Evolutionary conservation across 2,329 filamentous ascomycete species (phyloP).

Genomic region (Trichoderma atrobrunneum): DNA sequence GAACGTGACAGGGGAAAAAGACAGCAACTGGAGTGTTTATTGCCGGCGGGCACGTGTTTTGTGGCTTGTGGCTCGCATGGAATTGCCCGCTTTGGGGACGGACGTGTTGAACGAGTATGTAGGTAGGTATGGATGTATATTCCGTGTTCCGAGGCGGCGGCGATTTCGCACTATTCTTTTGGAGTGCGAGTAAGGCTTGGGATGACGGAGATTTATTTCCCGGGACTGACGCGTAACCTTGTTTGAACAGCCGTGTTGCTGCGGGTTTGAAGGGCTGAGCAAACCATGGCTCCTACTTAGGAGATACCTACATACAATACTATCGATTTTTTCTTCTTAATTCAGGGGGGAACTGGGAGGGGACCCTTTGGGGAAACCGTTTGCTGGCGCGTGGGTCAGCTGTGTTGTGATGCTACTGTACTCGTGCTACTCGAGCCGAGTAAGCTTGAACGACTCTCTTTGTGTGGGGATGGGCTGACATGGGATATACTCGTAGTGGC

Average conservation of each 20-base stretch:
- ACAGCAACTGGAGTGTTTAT: not conserved
- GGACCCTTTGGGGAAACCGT: not conserved
- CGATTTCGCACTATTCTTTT: not conserved
- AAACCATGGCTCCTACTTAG: not conserved
- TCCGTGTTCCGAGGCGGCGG: not conserved
- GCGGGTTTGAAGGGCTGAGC: not conserved
- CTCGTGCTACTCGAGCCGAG: not conserved
- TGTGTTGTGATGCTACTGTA: not conserved
- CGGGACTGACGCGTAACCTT: not conserved
- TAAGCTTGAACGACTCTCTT: not conserved
- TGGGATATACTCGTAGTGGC: not conserved
- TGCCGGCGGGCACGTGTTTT: not conserved
- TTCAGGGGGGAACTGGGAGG: not conserved
- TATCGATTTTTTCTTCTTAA: not conserved
- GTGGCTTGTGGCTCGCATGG: not conserved
- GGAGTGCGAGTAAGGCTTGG: not conserved
- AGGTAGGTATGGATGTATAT: not conserved
- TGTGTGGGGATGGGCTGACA: slow-evolving; percentile 9
- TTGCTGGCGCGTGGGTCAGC: not conserved
- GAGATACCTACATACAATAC: not conserved
- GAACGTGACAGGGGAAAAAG: not conserved
- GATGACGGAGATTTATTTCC: not conserved
- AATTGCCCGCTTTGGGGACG: slow-evolving; percentile 2
- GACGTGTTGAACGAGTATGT: not conserved
- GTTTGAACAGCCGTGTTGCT: too few relatives aligned